phyloP scores from a whole-genome alignment of 1,284 basidiomycete species.

The Ganoderma boninense region DNA sequence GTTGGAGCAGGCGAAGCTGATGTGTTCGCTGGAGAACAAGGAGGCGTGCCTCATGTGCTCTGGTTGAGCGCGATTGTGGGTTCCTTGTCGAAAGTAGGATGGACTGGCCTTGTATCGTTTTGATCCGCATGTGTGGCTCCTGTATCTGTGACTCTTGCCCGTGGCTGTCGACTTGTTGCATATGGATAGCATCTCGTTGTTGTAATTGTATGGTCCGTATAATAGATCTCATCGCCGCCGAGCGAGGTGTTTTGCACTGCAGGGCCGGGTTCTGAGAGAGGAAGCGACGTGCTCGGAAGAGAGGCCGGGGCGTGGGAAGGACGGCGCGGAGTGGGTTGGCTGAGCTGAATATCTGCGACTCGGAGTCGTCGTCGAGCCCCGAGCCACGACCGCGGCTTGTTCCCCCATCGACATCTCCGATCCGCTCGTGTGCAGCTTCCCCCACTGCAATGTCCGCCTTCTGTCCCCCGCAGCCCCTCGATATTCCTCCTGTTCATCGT shows the following conservation, averaged over 20 bases:
- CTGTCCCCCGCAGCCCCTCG: constrained; percentile 7
- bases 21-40: constrained; percentile 91
- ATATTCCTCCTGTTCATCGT: constrained; percentile 33
- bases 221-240: constrained; percentile 10
- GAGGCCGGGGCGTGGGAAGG: constrained; percentile 13
- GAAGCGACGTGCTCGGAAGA: background rate
- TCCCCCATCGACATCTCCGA: constrained; percentile 20
- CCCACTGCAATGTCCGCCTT: constrained; percentile 19
- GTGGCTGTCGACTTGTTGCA: constrained; percentile 19
- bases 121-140: constrained; percentile 6
- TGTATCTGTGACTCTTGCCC: constrained; percentile 20
- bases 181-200: constrained; percentile 21
- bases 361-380: no score
- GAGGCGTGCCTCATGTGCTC: constrained; percentile 90
- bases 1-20: constrained; percentile 81
- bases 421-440: constrained; percentile 23
- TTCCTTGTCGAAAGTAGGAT: constrained; percentile 9
- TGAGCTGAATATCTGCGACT: background rate
- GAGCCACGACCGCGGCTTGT: background rate
- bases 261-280: background rate
- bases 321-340: background rate
- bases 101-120: constrained; percentile 26
- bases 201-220: constrained; percentile 14
- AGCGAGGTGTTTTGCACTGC: background rate
- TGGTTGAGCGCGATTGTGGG: constrained; percentile 51